phyloP scores from a whole-genome alignment of 805 yeast species.

The Candida alai region DNA sequence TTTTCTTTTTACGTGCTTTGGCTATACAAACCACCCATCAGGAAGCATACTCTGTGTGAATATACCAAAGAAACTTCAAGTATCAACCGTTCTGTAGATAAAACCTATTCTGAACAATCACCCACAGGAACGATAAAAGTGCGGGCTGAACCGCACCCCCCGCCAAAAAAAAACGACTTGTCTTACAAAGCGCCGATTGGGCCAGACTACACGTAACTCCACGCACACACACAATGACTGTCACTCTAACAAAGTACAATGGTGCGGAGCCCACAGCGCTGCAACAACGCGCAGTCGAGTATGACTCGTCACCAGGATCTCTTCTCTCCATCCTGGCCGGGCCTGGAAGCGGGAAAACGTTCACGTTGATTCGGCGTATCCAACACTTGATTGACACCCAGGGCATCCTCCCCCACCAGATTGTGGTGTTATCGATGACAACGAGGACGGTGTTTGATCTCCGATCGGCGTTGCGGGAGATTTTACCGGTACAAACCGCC shows the following conservation, averaged over 20 bases:
- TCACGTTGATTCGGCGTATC: conserved; percentile 52
- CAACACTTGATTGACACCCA: conserved; percentile 40
- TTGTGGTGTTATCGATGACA: conserved; percentile 63
- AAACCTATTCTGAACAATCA: too few species aligned
- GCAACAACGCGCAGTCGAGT: conserved; percentile 44
- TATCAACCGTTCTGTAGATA: too few species aligned
- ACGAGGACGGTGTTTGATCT: conserved; percentile 60
- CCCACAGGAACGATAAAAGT: too few species aligned
- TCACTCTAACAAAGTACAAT: background rate
- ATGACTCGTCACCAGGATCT: conserved; percentile 34
- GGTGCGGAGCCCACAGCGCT: conserved; percentile 28
- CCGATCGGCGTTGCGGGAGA: conserved; percentile 24
- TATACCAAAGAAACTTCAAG: too few species aligned
- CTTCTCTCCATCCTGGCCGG: conserved; percentile 59
- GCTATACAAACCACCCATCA: too few species aligned
- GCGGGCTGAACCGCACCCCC: too few species aligned
- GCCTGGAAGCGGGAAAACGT: conserved; percentile 74
- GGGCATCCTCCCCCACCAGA: conserved; percentile 45
- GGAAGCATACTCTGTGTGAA: too few species aligned
- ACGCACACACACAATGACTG: background rate
- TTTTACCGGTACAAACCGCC: conserved; percentile 33
- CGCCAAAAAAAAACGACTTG: too few species aligned
- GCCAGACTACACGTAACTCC: background rate
- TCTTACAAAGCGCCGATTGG: too few species aligned
- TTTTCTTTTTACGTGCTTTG: too few species aligned